These are phyloP conservation scores for Sclerospora graminicola DNA, from an alignment of 352 stramenopile species.

Conservation along the genomic window DNA sequence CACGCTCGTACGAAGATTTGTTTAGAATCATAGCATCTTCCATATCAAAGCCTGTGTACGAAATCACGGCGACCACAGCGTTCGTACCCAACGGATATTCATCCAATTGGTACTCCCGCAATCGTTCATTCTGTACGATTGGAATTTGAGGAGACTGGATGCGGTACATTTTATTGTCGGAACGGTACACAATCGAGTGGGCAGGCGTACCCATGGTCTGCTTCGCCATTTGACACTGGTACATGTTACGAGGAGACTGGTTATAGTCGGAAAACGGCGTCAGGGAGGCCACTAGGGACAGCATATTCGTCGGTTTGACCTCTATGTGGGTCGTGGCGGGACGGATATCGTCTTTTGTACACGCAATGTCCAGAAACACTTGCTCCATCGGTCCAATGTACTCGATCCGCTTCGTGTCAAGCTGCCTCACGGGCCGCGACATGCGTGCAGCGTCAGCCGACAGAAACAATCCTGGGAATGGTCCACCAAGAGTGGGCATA, in stretches of 20 bases:
- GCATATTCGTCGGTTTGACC: slow-evolving; percentile 98
- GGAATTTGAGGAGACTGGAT: slow-evolving; percentile 97
- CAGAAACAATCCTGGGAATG: slow-evolving; percentile 97
- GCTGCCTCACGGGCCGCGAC: slow-evolving; percentile 88
- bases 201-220: slow-evolving; percentile 99
- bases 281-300: slow-evolving; percentile 97
- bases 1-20: slow-evolving; percentile 97
- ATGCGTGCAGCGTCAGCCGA: slow-evolving; percentile 93
- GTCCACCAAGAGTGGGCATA: slow-evolving; percentile 71
- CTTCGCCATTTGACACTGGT: slow-evolving; percentile 99
- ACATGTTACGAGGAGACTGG: slow-evolving; percentile 99
- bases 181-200: slow-evolving; percentile 93
- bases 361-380: slow-evolving; percentile 97
- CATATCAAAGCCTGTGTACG: slow-evolving; percentile 96
- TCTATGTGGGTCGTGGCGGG: slow-evolving; percentile 97
- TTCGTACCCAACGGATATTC: slow-evolving; percentile 99
- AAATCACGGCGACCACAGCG: slow-evolving; percentile 98
- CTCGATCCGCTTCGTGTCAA: slow-evolving; percentile 88
- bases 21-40: slow-evolving; percentile 99
- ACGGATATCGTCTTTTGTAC: slow-evolving; percentile 92
- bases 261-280: slow-evolving; percentile 99
- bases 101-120: slow-evolving; percentile 97
- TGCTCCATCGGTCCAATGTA: slow-evolving; percentile 97
- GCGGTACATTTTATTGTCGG: slow-evolving; percentile 99
- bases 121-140: slow-evolving; percentile 95